phyloP scores from a whole-genome alignment of 78 protist genomes.

The Monocercomonoides exilis region DNA sequence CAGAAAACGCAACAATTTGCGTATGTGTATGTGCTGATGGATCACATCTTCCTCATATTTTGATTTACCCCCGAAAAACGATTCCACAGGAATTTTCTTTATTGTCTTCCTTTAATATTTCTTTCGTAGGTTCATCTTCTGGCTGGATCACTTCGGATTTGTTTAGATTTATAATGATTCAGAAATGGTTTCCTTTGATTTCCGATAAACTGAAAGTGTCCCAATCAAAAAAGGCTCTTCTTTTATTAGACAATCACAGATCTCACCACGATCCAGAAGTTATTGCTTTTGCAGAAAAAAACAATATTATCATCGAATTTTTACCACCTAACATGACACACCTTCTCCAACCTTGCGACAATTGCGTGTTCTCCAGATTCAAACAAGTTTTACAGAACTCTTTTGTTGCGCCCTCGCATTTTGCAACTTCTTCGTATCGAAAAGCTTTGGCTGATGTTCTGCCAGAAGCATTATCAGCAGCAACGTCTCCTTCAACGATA shows the following conservation, averaged over 20 bases:
- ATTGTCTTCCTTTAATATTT: too few relatives aligned
- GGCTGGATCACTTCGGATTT: too few relatives aligned
- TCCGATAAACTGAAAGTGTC: too few relatives aligned
- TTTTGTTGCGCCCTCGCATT: neutral
- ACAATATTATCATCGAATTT: neutral
- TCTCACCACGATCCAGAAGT: neutral
- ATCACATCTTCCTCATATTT: too few relatives aligned
- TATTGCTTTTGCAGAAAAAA: neutral
- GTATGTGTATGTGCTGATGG: too few relatives aligned
- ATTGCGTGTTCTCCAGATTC: neutral
- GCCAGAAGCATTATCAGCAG: neutral
- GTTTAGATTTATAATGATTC: too few relatives aligned
- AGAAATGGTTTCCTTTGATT: too few relatives aligned
- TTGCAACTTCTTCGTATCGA: neutral
- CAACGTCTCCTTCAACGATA: neutral
- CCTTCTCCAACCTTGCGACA: neutral
- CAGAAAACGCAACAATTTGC: too few relatives aligned
- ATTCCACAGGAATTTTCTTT: too few relatives aligned
- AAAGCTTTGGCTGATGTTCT: neutral
- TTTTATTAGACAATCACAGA: neutral
- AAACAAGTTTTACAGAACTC: neutral
- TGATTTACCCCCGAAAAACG: too few relatives aligned
- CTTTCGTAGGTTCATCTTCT: too few relatives aligned
- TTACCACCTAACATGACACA: neutral
- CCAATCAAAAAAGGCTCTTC: too few relatives aligned